Conservation (phyloP, 2,329 filamentous ascomycete genomes). For the Pestalotiopsis sp. region DNA sequence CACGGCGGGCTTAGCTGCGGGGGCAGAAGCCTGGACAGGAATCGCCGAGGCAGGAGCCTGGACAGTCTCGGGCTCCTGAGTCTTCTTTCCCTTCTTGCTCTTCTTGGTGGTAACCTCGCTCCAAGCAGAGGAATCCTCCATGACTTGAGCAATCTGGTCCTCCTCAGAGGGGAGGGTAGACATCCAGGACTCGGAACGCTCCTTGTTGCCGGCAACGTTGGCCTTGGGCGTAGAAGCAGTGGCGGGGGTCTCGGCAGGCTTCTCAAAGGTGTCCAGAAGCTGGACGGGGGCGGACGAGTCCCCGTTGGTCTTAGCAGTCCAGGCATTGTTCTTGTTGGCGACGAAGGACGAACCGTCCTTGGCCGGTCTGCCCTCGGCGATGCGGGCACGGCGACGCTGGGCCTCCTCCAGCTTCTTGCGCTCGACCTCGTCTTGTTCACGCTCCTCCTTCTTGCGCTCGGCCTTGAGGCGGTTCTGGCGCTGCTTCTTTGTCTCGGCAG, state of each 20-base stretch:
- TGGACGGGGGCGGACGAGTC: slow-evolving; percentile 36
- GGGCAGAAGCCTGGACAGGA: slow-evolving; percentile 16
- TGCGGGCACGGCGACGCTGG: slow-evolving; percentile 79
- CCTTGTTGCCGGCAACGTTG: slow-evolving; percentile 32
- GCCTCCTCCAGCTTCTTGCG: slow-evolving; percentile 78
- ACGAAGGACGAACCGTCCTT: slow-evolving; percentile 73
- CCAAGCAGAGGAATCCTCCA: slow-evolving; percentile 56
- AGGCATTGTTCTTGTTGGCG: slow-evolving; percentile 43
- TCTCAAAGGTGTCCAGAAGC: slow-evolving; percentile 60
- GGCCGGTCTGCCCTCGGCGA: slow-evolving; percentile 79
- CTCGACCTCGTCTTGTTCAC: slow-evolving; percentile 77
- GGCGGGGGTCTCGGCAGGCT: slow-evolving; percentile 29
- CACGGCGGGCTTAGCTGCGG: slow-evolving; percentile 19
- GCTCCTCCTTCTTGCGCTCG: slow-evolving; percentile 74
- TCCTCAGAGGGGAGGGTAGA: slow-evolving; percentile 60
- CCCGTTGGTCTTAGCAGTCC: slow-evolving; percentile 41
- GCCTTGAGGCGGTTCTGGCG: slow-evolving; percentile 89
- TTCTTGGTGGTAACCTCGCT: slow-evolving; percentile 55
- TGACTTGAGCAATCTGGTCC: slow-evolving; percentile 58
- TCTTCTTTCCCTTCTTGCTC: slow-evolving; percentile 42
- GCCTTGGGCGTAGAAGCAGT: slow-evolving; percentile 34
- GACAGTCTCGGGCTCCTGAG: slow-evolving; percentile 39
- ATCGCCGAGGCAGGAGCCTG: slow-evolving; percentile 32
- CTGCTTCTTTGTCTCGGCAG: slow-evolving; percentile 89
- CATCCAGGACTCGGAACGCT: slow-evolving; percentile 44